phyloP scores from a whole-genome alignment of 352 stramenopile species.

The Phytophthora fragariaefolia region DNA sequence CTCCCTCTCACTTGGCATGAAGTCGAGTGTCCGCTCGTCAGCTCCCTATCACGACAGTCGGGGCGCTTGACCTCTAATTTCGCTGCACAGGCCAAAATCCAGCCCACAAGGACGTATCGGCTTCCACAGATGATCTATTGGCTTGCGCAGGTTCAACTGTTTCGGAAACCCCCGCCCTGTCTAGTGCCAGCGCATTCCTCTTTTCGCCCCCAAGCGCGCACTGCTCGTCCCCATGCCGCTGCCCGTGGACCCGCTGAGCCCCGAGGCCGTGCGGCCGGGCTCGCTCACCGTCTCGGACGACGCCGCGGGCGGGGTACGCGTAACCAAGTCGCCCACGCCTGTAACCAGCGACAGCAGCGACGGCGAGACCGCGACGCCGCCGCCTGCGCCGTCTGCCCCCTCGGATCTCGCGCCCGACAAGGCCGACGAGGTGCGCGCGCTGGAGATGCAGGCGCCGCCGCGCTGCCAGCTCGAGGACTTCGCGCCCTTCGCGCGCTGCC shows the following conservation, averaged over 20 bases:
- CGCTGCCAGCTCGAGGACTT: conserved; percentile 91
- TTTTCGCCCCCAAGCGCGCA: conserved; percentile 14
- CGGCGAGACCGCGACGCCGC: conserved; percentile 21
- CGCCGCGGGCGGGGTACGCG: conserved; percentile 10
- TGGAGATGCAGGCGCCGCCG: conserved; percentile 34
- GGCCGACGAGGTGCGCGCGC: conserved; percentile 57
- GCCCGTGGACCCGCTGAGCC: conserved; percentile 26
- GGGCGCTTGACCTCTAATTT: too few relatives aligned
- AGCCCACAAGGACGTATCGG: not conserved
- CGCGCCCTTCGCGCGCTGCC: conserved; percentile 86
- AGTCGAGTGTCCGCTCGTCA: too few relatives aligned
- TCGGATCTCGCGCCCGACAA: conserved; percentile 29
- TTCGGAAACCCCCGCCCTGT: conserved; percentile 24
- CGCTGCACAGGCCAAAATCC: too few relatives aligned
- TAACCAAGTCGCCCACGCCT: conserved; percentile 35
- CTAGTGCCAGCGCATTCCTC: conserved; percentile 22
- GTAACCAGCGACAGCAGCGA: conserved; percentile 38
- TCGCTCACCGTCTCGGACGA: conserved; percentile 26
- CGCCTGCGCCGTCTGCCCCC: conserved; percentile 12
- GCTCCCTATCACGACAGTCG: too few relatives aligned
- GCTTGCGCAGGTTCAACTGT: conserved; percentile 22
- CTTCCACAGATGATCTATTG: not conserved
- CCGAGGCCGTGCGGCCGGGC: conserved; percentile 29
- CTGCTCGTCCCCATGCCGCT: conserved; percentile 29
- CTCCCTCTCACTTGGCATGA: not conserved